Evolutionary conservation across 1,139 yeast species (phyloP), one percentile per base, ranked within the genome.

Genomic region (Blastobotrys indianensis): DNA sequence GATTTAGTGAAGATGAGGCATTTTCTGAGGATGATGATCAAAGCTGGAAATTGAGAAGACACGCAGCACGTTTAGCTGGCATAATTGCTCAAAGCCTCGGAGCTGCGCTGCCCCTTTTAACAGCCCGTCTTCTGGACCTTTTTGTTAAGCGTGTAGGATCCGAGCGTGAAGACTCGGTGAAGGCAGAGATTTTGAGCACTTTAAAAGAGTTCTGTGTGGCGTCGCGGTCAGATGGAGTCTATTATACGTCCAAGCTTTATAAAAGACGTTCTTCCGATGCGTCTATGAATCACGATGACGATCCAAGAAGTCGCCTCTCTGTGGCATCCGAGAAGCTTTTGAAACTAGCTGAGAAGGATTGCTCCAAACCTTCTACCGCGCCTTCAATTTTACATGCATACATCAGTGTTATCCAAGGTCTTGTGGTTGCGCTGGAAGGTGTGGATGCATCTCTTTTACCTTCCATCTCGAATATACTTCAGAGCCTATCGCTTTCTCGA

Each of bases 1-100:
- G 25, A 8, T 11, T 42, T 15, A 42, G 45, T 31, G 44, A 38
- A 11, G 77, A 73, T 11, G 78, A 72, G n/a, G 78, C 71, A 39
- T 73, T 71, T 39, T 61, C 68, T 9, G 78, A 74, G 37, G 73
- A 70, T 35, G 79, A 78, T 44, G 88, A 82, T 54, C 77, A 79
- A 28, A 77, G 85, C 1, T 83, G 94, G 86, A 81, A 80, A 54
- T 62, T 86, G 32, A 70, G 95, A 49, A 70, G 77, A 37, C 75
- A 74, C 47, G 68, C 87, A 0, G 73, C 79, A 2, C 65, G 68
- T 23, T 60, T 82, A 31, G 60, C 75, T 2, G 62, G 70, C 9
- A 64, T 73, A 0, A 50, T 79, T n/a, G 65, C 74, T 12, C 57
- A 57, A 3, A 56, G 61, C 7, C 63, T 50, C 72, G 80, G 53